Percentiles rank a stretch among this genome's conserved stretches.
Conservation (phyloP, 2,329 filamentous ascomycete genomes). For the Xylariaceae sp. region DNA sequence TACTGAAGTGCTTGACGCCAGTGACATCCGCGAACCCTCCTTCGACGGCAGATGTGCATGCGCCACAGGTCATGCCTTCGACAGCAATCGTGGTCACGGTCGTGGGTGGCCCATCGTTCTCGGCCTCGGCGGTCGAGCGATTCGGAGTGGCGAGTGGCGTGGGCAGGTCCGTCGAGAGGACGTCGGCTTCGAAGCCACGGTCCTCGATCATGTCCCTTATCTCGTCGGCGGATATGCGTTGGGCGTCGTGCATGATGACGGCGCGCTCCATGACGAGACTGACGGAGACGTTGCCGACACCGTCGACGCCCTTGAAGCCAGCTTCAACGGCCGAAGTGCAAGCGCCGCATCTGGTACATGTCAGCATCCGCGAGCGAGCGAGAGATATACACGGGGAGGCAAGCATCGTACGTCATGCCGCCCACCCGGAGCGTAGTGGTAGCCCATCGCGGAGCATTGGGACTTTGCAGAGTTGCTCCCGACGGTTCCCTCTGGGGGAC, state of each 20-base stretch:
- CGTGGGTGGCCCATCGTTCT: slow-evolving; percentile 37
- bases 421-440: slow-evolving; percentile 88
- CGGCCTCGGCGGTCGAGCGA: slow-evolving; percentile 32
- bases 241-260: slow-evolving; percentile 85
- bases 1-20: slow-evolving; percentile 72
- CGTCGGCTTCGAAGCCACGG: slow-evolving; percentile 83
- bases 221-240: slow-evolving; percentile 68
- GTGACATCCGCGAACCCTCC: slow-evolving; percentile 70
- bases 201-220: slow-evolving; percentile 85
- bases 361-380: neutral
- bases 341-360: slow-evolving; percentile 70
- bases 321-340: slow-evolving; percentile 95
- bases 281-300: slow-evolving; percentile 82
- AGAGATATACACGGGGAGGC: neutral
- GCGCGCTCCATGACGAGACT: slow-evolving; percentile 93
- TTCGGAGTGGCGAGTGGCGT: slow-evolving; percentile 44
- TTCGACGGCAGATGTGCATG: slow-evolving; percentile 83
- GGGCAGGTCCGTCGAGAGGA: too few species aligned
- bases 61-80: slow-evolving; percentile 87
- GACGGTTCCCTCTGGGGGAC: slow-evolving; percentile 39
- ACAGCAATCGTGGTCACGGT: slow-evolving; percentile 74
- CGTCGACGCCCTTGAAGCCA: slow-evolving; percentile 77
- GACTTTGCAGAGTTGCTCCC: slow-evolving; percentile 31
- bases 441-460: slow-evolving; percentile 62
- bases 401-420: slow-evolving; percentile 64